Base-by-base conservation (phyloP, 805 yeast genomes). In the Pichia insulana region DNA sequence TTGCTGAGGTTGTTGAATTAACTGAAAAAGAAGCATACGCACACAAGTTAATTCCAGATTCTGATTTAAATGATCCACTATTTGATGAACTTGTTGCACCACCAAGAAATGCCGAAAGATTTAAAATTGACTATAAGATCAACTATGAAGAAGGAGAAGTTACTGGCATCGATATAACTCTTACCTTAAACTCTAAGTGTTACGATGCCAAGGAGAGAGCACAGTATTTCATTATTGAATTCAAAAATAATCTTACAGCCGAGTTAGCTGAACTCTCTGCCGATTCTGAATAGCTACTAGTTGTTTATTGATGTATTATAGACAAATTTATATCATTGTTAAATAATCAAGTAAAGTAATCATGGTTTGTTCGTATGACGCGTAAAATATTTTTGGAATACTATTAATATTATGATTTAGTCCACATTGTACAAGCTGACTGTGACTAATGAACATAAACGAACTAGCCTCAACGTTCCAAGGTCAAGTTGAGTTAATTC, bases 81-180 rank as follows among this genome's bases (percentile, higher is more conserved):
- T 79, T 81, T 50, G 89, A 81, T 51, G 75, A 68, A 13, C 54
- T 81, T 42, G 51, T 78, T 41, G 70, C 77, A 0, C 73, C 76
- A 20, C 50, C 69, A 26, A 51, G 59, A 43, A 63, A 57, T 39
- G 50, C 64, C 2, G 70, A 63, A 39, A 70, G 80, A 54, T 77
- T 74, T 57, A 43, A 35, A 9, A 47, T 54, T 15, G 51, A 50
- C 11, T 58, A 67, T 37, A 52, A 50, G n/a, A 51, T 64, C 18
- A 61, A 62, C 19, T 45, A 51, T 26, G 42, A 59, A 4, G 33
- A 54, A 5, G 30, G 37, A 26, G 36, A 50, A 4, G 40, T 57
- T 6, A 54, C 61, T 3, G 55, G 62, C 12, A 54, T 70, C 15
- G 64, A 60, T 26, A 62, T 71, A 17, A 56, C 56, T 15, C 47